phyloP scores from a whole-genome alignment of 495 filamentous ascomycete genomes.

The Neurospora tetrasperma region DNA sequence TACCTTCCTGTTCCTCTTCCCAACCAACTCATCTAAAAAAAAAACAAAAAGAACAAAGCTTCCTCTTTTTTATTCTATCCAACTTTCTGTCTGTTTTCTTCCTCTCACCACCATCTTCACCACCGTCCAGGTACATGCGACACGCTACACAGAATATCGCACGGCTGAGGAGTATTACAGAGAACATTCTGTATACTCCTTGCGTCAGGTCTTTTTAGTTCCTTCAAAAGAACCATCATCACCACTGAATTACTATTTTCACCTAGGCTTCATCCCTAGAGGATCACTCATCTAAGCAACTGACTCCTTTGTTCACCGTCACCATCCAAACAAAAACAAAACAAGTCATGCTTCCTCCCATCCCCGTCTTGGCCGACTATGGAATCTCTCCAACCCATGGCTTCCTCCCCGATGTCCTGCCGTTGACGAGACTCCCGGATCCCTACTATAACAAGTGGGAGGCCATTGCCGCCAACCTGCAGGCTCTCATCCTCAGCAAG shows the following conservation, averaged over 20 bases:
- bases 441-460: conserved; percentile 94
- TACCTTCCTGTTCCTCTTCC: not conserved
- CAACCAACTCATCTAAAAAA: not conserved
- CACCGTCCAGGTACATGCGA: conserved; percentile 10
- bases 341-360: conserved; percentile 63
- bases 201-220: conserved; percentile 43
- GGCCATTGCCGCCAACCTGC: conserved; percentile 69
- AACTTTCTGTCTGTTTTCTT: not conserved
- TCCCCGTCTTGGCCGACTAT: conserved; percentile 73
- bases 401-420: conserved; percentile 78
- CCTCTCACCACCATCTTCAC: conserved; percentile 18
- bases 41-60: not conserved
- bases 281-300: not conserved
- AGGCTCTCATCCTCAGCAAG: conserved; percentile 73
- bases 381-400: conserved; percentile 77
- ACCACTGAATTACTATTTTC: not conserved
- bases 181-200: conserved; percentile 48
- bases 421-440: conserved; percentile 68
- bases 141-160: conserved; percentile 25
- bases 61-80: not conserved
- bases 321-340: not conserved
- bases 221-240: conserved; percentile 11
- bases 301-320: not conserved
- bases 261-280: not conserved
- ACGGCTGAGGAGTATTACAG: conserved; percentile 56